phyloP scores from a whole-genome alignment of 1,284 basidiomycete species.

The Bjerkandera adusta region DNA sequence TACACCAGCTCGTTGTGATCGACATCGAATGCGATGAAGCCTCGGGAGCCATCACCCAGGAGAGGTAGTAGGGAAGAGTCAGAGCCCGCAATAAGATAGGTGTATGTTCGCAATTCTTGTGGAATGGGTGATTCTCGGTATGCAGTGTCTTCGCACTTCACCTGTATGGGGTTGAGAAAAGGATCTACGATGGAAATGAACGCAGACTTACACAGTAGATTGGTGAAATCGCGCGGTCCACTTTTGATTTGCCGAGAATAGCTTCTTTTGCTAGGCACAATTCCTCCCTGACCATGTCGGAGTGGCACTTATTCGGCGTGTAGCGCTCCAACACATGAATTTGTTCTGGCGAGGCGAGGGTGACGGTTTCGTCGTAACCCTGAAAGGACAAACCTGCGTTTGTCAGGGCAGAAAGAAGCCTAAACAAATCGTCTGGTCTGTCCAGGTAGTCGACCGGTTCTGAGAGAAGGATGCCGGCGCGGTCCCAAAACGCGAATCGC shows the following conservation, averaged over 20 bases:
- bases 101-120: neutral
- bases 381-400: no score
- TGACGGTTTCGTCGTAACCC: neutral
- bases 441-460: no score
- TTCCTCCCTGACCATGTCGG: no score
- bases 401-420: no score
- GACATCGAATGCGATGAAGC: constrained; percentile 1
- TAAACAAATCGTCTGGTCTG: no score
- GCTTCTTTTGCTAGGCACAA: neutral
- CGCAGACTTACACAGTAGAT: neutral
- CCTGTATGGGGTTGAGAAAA: no score
- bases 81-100: neutral
- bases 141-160: no score
- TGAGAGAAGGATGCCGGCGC: no score
- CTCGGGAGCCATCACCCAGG: constrained; percentile 8
- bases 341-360: neutral
- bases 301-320: neutral
- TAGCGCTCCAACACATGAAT: neutral
- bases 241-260: neutral
- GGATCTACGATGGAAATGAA: neutral
- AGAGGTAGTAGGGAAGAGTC: neutral
- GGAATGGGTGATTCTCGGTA: neutral
- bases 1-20: neutral
- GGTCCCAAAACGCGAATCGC: no score
- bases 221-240: neutral